Conservation (phyloP, 192 early-diverging fungal genomes). For the Coemansia sp. region DNA sequence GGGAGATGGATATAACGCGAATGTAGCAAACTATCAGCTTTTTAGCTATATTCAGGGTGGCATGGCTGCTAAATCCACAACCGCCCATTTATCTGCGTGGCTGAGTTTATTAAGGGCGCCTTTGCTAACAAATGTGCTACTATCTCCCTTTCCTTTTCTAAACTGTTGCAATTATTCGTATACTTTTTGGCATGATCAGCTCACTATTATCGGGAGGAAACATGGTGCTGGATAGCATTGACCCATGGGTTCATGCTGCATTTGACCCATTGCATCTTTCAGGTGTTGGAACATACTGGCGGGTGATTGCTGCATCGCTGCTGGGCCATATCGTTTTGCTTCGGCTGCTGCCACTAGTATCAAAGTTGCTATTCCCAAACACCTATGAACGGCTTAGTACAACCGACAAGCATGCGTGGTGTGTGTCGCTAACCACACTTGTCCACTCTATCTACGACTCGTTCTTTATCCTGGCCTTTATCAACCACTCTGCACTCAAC, state of each 20-base stretch:
- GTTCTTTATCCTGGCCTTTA: constrained; percentile 22
- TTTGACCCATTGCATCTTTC: constrained; percentile 38
- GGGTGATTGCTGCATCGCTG: neutral
- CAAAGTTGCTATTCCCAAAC: constrained; percentile 16
- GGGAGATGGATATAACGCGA: too few species aligned
- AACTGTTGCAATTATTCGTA: neutral
- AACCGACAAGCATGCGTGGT: constrained; percentile 24
- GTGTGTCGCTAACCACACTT: constrained; percentile 6
- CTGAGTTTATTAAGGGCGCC: too few species aligned
- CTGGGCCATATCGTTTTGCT: neutral
- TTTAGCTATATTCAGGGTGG: constrained; percentile 75
- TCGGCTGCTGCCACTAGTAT: constrained; percentile 1
- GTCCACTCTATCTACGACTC: constrained; percentile 27
- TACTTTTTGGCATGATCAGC: neutral
- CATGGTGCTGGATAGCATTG: constrained; percentile 1
- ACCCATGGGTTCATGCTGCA: constrained; percentile 16
- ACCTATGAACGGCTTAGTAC: constrained; percentile 18
- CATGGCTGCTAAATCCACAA: constrained; percentile 86
- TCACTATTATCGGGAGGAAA: neutral
- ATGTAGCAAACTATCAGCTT: constrained; percentile 77
- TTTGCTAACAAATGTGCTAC: too few species aligned
- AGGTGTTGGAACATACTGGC: neutral
- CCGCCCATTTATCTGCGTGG: neutral
- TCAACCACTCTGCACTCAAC: constrained; percentile 18
- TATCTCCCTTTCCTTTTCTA: neutral